These are phyloP conservation scores for Aspergillus viridinutans DNA, from an alignment of 2,329 filamentous ascomycete genomes.

Conservation along the genomic window DNA sequence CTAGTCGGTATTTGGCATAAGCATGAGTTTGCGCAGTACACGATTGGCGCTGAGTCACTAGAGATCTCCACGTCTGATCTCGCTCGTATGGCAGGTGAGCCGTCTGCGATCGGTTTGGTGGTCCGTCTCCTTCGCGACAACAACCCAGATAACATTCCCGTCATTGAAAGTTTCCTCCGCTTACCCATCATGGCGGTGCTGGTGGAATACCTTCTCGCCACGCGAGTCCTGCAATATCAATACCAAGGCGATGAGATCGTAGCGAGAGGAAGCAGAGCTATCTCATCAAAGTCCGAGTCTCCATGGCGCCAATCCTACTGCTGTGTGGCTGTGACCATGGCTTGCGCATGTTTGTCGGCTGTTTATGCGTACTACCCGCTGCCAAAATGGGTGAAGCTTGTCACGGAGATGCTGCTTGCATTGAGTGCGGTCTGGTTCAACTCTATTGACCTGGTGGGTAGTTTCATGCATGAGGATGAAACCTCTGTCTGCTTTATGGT, in stretches of 20 bases:
- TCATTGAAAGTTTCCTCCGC: not conserved
- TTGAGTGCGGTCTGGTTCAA: slow-evolving; percentile 1
- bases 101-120: not conserved
- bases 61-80: not conserved
- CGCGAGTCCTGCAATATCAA: not conserved
- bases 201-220: slow-evolving; percentile 1
- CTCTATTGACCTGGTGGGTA: not conserved
- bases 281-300: slow-evolving; percentile 2
- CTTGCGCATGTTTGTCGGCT: not conserved
- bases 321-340: not conserved
- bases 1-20: not conserved
- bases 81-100: not conserved
- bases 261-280: not conserved
- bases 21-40: not conserved
- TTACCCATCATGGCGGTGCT: not conserved
- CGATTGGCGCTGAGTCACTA: not conserved
- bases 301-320: slow-evolving; percentile 2
- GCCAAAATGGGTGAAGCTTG: not conserved
- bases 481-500: slow-evolving; percentile 2
- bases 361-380: slow-evolving; percentile 1
- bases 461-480: slow-evolving; percentile 1
- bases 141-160: not conserved
- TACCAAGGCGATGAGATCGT: slow-evolving; percentile 1
- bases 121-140: not conserved
- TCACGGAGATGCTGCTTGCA: not conserved